phyloP scores from a whole-genome alignment of 2,329 filamentous ascomycete genomes.

The Arachnomyces sp. region DNA sequence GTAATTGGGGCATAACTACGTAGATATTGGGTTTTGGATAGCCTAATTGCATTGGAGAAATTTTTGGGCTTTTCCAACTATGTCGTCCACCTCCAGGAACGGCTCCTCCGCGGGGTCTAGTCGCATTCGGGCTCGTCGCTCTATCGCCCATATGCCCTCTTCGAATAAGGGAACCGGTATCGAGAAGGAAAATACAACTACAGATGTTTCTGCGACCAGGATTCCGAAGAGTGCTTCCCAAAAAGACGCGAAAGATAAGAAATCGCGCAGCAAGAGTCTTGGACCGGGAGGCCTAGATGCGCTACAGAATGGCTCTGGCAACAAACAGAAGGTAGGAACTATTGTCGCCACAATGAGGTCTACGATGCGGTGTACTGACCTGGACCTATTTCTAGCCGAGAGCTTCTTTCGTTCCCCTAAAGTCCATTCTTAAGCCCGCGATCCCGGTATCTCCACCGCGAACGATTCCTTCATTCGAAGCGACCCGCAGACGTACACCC shows the following conservation, averaged over 20 bases:
- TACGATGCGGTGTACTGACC: conserved; percentile 7
- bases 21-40: too few species aligned
- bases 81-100: conserved; percentile 27
- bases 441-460: conserved; percentile 58
- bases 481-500: conserved; percentile 37
- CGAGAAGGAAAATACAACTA: conserved; percentile 72
- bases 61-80: conserved; percentile 8
- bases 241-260: conserved; percentile 40
- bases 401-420: conserved; percentile 36
- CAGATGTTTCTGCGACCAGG: conserved; percentile 49
- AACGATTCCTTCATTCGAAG: conserved; percentile 53
- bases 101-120: conserved; percentile 23
- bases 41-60: too few species aligned
- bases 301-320: conserved; percentile 64
- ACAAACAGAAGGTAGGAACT: conserved; percentile 63
- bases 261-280: conserved; percentile 89
- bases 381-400: conserved; percentile 28
- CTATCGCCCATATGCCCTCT: conserved; percentile 55
- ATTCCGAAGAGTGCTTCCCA: conserved; percentile 12
- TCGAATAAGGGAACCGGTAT: conserved; percentile 38
- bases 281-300: conserved; percentile 84
- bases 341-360: conserved; percentile 1
- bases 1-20: too few species aligned
- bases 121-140: conserved; percentile 53
- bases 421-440: conserved; percentile 74